Evolutionary conservation across 192 early-diverging fungal genomes (phyloP), one percentile per base, ranked within the genome.

Genomic region (Gryganskiella cystojenkinii): DNA sequence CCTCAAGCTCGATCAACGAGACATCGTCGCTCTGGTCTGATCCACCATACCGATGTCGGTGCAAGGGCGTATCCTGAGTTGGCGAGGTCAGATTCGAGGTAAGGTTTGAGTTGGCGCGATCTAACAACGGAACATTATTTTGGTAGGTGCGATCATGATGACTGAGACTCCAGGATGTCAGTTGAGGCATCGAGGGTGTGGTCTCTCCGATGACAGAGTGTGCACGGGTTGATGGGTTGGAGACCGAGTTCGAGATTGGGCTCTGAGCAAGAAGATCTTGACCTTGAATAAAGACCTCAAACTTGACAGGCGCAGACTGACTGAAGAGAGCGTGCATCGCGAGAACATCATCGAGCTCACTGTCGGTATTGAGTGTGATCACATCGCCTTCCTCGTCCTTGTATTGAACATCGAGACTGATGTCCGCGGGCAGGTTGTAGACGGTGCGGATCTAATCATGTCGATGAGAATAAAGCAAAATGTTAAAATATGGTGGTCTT

Each of bases 321-420:
- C 30, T 60, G 40, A 73, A 61, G 17, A 75, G 49, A 17, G 71
- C 52, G 24, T 75, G 71, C 64, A 75, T 67, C 22, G 71, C 61
- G 24, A 75, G 50, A 20, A 75, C 71, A 49, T 75, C 71, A 7
- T 75, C 71, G 3, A 75, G 64, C 43, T 75, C 71, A 34, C 64
- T 61, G 15, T 75, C 71, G 1, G 71, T 75, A 27, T 67, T 75
- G 50, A 75, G 64, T 5, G 63, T 67, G 58, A 75, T 75, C 24
- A 67, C 50, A 35, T 75, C 71, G 4, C 64, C 71, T 50, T 75
- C 71, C 10, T 75, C 71, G 35, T 75, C 71, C 31, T 30, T 60
- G 51, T 74, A 74, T 9, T 67, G 64, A 5, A 75, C 64, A 61
- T 67, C 64, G 9, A 75, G 27, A 9, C 42, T 34, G 8, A 49